These are phyloP conservation scores for Corymbia maculata DNA, from an alignment of 345 rosid genomes.

Conservation along the genomic window DNA sequence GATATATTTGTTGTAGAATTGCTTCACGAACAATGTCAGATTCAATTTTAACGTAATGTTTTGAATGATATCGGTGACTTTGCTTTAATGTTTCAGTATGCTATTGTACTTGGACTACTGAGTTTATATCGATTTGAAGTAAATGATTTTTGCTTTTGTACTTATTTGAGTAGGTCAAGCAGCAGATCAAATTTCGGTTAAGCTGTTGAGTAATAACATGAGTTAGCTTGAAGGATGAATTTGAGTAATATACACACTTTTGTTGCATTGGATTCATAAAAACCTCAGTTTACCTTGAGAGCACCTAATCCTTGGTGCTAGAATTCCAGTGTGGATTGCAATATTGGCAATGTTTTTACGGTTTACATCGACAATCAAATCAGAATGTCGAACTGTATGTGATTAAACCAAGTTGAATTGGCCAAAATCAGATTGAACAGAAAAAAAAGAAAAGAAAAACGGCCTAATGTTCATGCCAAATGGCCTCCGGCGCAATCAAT, in stretches of 20 bases:
- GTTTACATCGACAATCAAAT: not conserved
- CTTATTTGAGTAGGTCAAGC: not conserved
- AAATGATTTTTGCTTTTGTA: no score
- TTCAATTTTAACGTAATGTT: no score
- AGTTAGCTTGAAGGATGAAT: not conserved
- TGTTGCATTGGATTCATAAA: not conserved
- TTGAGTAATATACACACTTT: not conserved
- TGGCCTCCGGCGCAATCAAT: not conserved
- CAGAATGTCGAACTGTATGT: not conserved
- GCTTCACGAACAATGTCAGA: not conserved
- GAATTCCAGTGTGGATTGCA: not conserved
- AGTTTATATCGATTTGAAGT: no score
- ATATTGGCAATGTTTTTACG: not conserved
- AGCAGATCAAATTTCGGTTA: not conserved
- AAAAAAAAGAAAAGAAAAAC: no score
- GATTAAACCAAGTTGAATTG: not conserved
- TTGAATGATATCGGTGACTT: no score
- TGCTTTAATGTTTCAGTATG: not conserved
- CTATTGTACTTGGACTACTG: not conserved
- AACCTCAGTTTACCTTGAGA: not conserved
- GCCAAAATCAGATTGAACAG: not conserved
- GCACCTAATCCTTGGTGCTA: not conserved
- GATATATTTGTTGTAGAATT: not conserved
- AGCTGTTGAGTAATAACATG: not conserved
- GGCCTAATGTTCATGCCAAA: not conserved